phyloP scores from a whole-genome alignment of 768 basidiomycete species.

The Suillus occidentalis region DNA sequence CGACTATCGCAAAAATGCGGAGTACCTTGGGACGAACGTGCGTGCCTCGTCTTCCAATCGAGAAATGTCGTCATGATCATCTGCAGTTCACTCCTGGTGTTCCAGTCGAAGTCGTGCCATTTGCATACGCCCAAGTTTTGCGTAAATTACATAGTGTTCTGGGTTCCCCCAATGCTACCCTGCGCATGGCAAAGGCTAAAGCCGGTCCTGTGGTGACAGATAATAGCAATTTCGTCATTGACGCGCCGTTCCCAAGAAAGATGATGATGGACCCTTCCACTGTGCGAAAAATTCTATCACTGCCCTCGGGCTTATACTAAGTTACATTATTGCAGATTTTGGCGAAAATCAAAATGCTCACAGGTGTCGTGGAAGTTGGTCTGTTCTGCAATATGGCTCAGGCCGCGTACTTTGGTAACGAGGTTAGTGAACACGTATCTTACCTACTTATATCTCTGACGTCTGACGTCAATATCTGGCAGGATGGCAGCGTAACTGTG shows the following conservation, averaged over 20 bases:
- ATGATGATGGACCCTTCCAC: constrained; percentile 64
- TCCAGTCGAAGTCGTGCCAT: constrained; percentile 95
- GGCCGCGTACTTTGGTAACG: constrained; percentile 96
- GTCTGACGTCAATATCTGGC: background rate
- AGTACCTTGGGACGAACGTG: constrained; percentile 79
- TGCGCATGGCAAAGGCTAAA: constrained; percentile 92
- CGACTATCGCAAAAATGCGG: constrained; percentile 92
- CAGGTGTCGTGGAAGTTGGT: constrained; percentile 98
- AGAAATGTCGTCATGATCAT: constrained; percentile 6
- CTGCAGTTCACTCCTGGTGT: constrained; percentile 81
- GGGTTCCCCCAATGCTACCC: constrained; percentile 67
- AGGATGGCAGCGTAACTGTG: constrained; percentile 74
- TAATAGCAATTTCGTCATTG: constrained; percentile 97
- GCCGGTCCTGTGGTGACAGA: constrained; percentile 97
- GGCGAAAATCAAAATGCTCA: constrained; percentile 85
- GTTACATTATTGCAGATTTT: constrained; percentile 53
- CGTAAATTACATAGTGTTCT: constrained; percentile 61
- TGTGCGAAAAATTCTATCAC: constrained; percentile 37
- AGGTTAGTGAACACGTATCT: constrained; percentile 41
- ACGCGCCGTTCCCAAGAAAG: constrained; percentile 82
- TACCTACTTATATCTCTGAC: background rate
- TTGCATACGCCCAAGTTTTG: constrained; percentile 89
- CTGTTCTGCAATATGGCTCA: constrained; percentile 92
- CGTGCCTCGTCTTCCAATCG: constrained; percentile 30
- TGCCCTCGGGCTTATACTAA: background rate